Evolutionary conservation across 805 yeast species (phyloP).

Genomic region (Torulaspora delbrueckii): DNA sequence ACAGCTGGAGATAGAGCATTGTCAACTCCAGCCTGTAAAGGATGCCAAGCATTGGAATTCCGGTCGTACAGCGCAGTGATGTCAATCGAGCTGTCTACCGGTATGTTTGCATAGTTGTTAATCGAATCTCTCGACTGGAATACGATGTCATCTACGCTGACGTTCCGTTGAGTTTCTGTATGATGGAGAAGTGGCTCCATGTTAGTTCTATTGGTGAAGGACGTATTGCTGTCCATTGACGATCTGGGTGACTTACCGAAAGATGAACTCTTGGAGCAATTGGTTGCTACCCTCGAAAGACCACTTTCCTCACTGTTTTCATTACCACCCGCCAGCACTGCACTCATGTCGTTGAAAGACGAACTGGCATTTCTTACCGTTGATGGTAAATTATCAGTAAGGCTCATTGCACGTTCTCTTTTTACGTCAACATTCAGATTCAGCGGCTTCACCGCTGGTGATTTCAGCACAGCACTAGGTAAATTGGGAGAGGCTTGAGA

Average conservation of each 20-base stretch:
- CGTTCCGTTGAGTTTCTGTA: constrained; percentile 14
- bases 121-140: constrained; percentile 32
- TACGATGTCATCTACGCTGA: constrained; percentile 21
- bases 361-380: constrained; percentile 27
- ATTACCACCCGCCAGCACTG: constrained; percentile 16
- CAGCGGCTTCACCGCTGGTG: constrained; percentile 31
- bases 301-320: constrained; percentile 2
- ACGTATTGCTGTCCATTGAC: constrained; percentile 17
- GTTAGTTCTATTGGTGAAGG: constrained; percentile 10
- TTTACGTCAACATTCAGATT: constrained; percentile 7
- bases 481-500: constrained; percentile 28
- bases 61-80: constrained; percentile 36
- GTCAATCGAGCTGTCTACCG: constrained; percentile 35
- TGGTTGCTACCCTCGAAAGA: constrained; percentile 6
- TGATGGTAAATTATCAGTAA: constrained; percentile 29
- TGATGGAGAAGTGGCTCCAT: constrained; percentile 32
- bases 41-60: constrained; percentile 28
- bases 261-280: constrained; percentile 12
- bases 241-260: constrained; percentile 21
- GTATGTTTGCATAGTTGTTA: constrained; percentile 14
- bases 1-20: constrained; percentile 14
- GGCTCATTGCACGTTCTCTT: constrained; percentile 13
- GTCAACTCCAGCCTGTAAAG: constrained; percentile 19
- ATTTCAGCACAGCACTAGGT: constrained; percentile 35
- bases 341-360: constrained; percentile 26